Evolutionary conservation across 2,329 filamentous ascomycete genomes (phyloP).

Genomic region (Calonectria pseudoreteaudii): DNA sequence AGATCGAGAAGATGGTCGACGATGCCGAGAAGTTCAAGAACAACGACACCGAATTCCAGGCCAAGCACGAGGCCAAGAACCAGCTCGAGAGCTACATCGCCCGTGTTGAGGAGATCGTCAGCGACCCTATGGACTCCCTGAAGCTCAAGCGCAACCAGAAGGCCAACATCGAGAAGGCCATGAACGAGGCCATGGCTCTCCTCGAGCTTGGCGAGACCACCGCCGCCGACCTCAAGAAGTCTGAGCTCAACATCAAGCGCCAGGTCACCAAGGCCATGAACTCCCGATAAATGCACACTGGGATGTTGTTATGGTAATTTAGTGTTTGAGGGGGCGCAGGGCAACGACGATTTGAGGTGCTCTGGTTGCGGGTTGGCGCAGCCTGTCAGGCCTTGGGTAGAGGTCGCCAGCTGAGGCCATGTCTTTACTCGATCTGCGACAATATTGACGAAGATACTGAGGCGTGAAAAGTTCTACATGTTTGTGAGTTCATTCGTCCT

Average conservation of each 20-base stretch:
- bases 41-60: constrained; percentile 98
- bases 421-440: constrained; percentile 47
- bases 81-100: constrained; percentile 99
- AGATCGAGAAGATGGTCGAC: constrained; percentile 98
- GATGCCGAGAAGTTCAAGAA: constrained; percentile 99
- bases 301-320: constrained; percentile 22
- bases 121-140: constrained; percentile 88
- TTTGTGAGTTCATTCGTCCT: constrained; percentile 44
- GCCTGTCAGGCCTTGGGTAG: constrained; percentile 30
- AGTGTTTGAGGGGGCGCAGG: constrained; percentile 31
- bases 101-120: constrained; percentile 98
- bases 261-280: constrained; percentile 99
- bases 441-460: constrained; percentile 47
- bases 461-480: constrained; percentile 51
- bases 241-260: constrained; percentile 97
- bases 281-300: constrained; percentile 75
- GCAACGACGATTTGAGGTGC: constrained; percentile 31
- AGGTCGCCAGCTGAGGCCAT: constrained; percentile 30
- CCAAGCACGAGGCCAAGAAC: constrained; percentile 99
- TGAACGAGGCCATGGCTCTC: constrained; percentile 97
- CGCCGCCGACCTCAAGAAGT: constrained; percentile 98
- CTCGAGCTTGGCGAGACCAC: constrained; percentile 94
- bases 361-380: constrained; percentile 31
- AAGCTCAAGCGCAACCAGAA: constrained; percentile 99
- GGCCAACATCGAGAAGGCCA: constrained; percentile 98